Evolutionary conservation across 2,329 filamentous ascomycete genomes (phyloP).

Genomic region (Botrytis byssoidea): DNA sequence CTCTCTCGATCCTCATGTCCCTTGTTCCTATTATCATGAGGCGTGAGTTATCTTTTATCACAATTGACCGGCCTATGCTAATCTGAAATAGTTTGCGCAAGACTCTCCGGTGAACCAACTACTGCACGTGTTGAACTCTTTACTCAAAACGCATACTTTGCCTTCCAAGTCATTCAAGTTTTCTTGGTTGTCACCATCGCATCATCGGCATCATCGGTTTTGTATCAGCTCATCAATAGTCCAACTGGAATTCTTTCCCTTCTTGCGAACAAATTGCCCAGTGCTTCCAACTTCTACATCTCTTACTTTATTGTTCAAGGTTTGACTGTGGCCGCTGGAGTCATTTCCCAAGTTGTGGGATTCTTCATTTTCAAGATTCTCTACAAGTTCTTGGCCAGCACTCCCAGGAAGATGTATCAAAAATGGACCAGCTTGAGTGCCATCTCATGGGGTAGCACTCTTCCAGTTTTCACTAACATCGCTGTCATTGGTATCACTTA

Average conservation of each 20-base stretch:
- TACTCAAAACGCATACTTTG: slow-evolving; percentile 88
- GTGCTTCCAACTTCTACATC: slow-evolving; percentile 90
- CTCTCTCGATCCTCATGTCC: slow-evolving; percentile 81
- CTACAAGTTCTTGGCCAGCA: slow-evolving; percentile 72
- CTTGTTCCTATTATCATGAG: slow-evolving; percentile 81
- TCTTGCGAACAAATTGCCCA: slow-evolving; percentile 73
- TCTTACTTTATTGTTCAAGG: slow-evolving; percentile 95
- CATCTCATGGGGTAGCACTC: slow-evolving; percentile 79
- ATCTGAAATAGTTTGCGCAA: slow-evolving; percentile 63
- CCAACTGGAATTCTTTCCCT: slow-evolving; percentile 62
- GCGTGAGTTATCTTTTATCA: slow-evolving; percentile 48
- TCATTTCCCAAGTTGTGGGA: slow-evolving; percentile 71
- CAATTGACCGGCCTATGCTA: slow-evolving; percentile 18
- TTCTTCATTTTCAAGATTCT: slow-evolving; percentile 72
- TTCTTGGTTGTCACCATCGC: slow-evolving; percentile 84
- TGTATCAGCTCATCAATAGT: slow-evolving; percentile 59
- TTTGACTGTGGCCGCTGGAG: slow-evolving; percentile 70
- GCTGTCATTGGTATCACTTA: slow-evolving; percentile 81
- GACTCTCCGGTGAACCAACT: slow-evolving; percentile 76
- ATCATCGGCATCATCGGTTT: slow-evolving; percentile 73
- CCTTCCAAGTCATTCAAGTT: slow-evolving; percentile 86
- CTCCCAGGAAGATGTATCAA: slow-evolving; percentile 75
- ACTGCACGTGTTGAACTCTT: slow-evolving; percentile 79
- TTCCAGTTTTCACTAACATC: slow-evolving; percentile 80
- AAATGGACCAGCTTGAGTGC: slow-evolving; percentile 73